A percentile compares a stretch with the other conserved stretches of the same genome.
These are phyloP conservation scores for Boletus vermiculosoides DNA, from an alignment of 768 basidiomycete species.

Conservation along the genomic window DNA sequence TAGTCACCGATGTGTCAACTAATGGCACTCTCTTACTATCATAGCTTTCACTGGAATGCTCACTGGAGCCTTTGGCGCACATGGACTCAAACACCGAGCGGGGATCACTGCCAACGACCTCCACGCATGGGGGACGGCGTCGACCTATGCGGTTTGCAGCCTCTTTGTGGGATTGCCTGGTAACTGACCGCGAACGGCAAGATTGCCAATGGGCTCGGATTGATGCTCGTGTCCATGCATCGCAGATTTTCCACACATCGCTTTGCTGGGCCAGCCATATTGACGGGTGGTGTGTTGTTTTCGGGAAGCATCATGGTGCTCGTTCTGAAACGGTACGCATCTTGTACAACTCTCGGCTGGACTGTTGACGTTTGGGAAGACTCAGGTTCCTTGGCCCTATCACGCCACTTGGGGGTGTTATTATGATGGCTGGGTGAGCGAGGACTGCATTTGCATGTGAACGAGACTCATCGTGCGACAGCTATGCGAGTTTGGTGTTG, in stretches of 20 bases:
- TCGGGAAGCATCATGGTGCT: slow-evolving; percentile 61
- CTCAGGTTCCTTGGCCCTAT: slow-evolving; percentile 58
- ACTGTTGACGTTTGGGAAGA: slow-evolving; percentile 25
- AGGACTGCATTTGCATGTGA: not conserved
- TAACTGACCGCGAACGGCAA: slow-evolving; percentile 29
- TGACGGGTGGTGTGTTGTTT: slow-evolving; percentile 55
- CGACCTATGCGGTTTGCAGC: slow-evolving; percentile 57
- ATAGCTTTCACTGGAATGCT: slow-evolving; percentile 51
- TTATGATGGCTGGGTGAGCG: slow-evolving; percentile 69
- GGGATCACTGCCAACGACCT: slow-evolving; percentile 52
- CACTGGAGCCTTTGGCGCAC: slow-evolving; percentile 68
- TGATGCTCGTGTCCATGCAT: slow-evolving; percentile 63
- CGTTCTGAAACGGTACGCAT: slow-evolving; percentile 46
- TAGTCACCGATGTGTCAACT: not conserved
- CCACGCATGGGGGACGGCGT: slow-evolving; percentile 60
- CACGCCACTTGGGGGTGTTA: slow-evolving; percentile 62
- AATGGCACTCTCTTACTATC: not conserved
- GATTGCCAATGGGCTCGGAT: slow-evolving; percentile 68
- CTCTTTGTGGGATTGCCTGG: not conserved
- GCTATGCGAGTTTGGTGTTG: slow-evolving; percentile 54
- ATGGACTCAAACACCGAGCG: slow-evolving; percentile 49
- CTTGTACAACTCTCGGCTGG: not conserved
- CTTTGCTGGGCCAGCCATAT: slow-evolving; percentile 69
- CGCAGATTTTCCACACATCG: slow-evolving; percentile 55
- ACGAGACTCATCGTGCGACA: slow-evolving; percentile 23